Evolutionary conservation across 768 basidiomycete genomes (phyloP).

Genomic region (Boletus reticulatus): DNA sequence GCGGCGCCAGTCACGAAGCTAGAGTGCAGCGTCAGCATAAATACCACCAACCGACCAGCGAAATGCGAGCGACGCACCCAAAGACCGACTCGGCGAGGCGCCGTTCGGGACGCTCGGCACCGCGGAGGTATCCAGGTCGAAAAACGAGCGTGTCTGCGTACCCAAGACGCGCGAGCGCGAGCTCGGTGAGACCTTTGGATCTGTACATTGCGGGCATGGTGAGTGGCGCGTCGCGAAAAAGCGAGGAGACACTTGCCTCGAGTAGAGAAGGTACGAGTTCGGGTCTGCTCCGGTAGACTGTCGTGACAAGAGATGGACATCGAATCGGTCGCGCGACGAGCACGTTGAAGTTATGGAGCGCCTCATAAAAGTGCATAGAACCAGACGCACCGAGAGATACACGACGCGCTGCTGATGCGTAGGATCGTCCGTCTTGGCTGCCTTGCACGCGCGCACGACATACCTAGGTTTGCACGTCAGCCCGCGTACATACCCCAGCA

Average conservation of each 20-base stretch:
- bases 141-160: constrained; percentile 72
- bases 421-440: constrained; percentile 51
- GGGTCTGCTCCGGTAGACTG: constrained; percentile 51
- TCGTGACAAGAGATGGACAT: too few relatives aligned
- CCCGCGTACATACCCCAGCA: too few relatives aligned
- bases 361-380: too few relatives aligned
- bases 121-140: constrained; percentile 55
- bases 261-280: constrained; percentile 50
- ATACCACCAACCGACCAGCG: too few relatives aligned
- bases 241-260: constrained; percentile 32
- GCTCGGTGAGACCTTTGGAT: constrained; percentile 76
- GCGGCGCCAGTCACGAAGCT: constrained; percentile 39
- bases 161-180: constrained; percentile 60
- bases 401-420: constrained; percentile 55
- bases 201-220: constrained; percentile 29
- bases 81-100: constrained; percentile 41
- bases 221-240: not conserved
- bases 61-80: constrained; percentile 34
- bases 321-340: too few relatives aligned
- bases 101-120: constrained; percentile 42
- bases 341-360: too few relatives aligned
- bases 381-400: constrained; percentile 55
- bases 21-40: too few relatives aligned
- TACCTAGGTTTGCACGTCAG: constrained; percentile 42
- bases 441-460: constrained; percentile 70